Percentiles rank a stretch among this genome's conserved stretches.
Evolutionary conservation across 805 yeast species (phyloP).

Genomic region (Wilhelminamyces savonicus): DNA sequence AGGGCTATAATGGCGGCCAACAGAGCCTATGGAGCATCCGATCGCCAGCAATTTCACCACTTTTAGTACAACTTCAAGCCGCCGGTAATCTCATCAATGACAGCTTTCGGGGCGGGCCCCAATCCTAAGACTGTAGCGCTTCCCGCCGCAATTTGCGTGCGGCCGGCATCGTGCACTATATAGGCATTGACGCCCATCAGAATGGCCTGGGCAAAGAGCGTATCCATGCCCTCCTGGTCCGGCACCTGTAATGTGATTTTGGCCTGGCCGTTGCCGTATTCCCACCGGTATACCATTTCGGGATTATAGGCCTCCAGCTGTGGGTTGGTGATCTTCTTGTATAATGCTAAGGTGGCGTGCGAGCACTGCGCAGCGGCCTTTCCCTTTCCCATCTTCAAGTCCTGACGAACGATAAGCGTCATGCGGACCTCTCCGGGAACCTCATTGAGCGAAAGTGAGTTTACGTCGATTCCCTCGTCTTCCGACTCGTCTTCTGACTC

Average conservation of each 20-base stretch:
- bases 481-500: constrained; percentile 40
- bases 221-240: constrained; percentile 64
- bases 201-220: constrained; percentile 74
- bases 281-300: constrained; percentile 68
- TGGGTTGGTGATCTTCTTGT: constrained; percentile 56
- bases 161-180: constrained; percentile 91
- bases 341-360: constrained; percentile 94
- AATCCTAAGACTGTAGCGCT: constrained; percentile 93
- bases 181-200: constrained; percentile 72
- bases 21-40: neutral
- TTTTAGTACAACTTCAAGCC: constrained; percentile 63
- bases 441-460: constrained; percentile 55
- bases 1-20: neutral
- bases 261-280: constrained; percentile 76
- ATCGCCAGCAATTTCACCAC: neutral
- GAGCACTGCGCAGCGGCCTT: constrained; percentile 97
- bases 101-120: constrained; percentile 90
- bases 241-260: constrained; percentile 81
- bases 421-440: constrained; percentile 76
- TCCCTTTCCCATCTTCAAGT: constrained; percentile 88
- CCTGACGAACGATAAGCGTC: constrained; percentile 86
- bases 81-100: constrained; percentile 77
- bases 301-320: constrained; percentile 53
- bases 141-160: constrained; percentile 95
- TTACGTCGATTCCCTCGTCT: constrained; percentile 48